Base-by-base conservation (phyloP, 2,329 filamentous ascomycete genomes). In the Aspergillus aculeatinus region DNA sequence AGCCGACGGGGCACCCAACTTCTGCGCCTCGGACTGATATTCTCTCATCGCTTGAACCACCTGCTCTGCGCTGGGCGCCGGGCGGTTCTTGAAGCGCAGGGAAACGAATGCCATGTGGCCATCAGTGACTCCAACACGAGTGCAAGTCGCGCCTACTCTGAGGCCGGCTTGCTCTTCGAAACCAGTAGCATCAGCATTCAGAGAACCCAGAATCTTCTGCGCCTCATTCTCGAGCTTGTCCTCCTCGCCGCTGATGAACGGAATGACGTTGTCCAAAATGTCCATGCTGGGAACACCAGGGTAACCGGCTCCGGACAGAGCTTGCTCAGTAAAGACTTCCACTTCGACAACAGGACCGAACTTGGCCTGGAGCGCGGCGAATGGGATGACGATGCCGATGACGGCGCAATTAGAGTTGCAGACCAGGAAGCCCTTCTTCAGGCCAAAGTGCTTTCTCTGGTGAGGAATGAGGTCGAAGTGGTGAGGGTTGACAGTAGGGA, bases 391-490 rank as follows among this genome's bases (percentile, higher is more conserved):
- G 60, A 98, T 87, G 51, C 94, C 94, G 70, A 98, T 96, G 72
- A 97, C 94, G 59, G 94, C 94, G 80, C 95, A 99, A 81, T 98
- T 98, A 66, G 92, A 96, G 82, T 98, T 98, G 85, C 94, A 98
- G 62, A 97, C 92, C 42, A 98, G 81, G 81, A 98, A 96, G 25
- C 95, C 95, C 78, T 90, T 92, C 63, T 89, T 81, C 49, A 96
- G 82, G 29, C 81, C 81, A 75, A 90, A 86, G 48, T 89, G 83
- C 72, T 86, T 83, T 63, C 91, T 85, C 80, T 98, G 94, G 77
- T 96, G 88, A n/a, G 90, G 89, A 73, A 98, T 94, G 63, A 97
- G 84, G 72, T 89, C 86, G 70, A 97, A 85, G 78, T 98, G 94
- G 48, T 86, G 79, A 12, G 96, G 87, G 81, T 98, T 98, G 76